A percentile compares a stretch with the other conserved stretches of the same genome.
Evolutionary conservation across 129 eudicot species (phyloP).

Genomic region (Flaveria brownii): DNA sequence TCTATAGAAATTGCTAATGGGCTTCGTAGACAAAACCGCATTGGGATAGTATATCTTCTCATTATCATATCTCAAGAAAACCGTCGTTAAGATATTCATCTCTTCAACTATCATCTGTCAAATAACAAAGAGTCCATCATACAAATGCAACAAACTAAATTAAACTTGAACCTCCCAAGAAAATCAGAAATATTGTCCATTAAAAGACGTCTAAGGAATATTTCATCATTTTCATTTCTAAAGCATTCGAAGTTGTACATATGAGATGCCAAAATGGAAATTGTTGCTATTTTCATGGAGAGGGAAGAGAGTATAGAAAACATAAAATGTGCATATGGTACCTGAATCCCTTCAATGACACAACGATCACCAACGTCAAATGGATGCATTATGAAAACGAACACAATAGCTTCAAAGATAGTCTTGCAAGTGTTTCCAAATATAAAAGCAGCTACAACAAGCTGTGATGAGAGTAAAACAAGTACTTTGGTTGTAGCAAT

Average conservation of each 20-base stretch:
- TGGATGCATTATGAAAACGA: constrained; percentile 93
- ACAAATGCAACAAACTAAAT: background rate
- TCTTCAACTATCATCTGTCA: constrained; percentile 87
- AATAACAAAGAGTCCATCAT: constrained; percentile 14
- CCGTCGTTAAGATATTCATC: constrained; percentile 86
- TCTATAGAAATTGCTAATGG: constrained; percentile 86
- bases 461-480: constrained; percentile 79
- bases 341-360: constrained; percentile 79
- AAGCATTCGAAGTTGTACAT: background rate
- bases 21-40: constrained; percentile 70
- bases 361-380: constrained; percentile 98
- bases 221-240: background rate
- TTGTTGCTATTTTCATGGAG: background rate
- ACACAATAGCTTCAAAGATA: constrained; percentile 84
- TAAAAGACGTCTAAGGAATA: background rate
- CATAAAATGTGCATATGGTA: constrained; percentile 12
- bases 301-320: background rate
- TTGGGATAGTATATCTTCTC: constrained; percentile 86
- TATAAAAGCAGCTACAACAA: constrained; percentile 83
- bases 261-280: background rate
- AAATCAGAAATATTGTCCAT: background rate
- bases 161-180: constrained; percentile 4
- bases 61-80: constrained; percentile 73
- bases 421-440: constrained; percentile 97
- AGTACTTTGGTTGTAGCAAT: constrained; percentile 83